Base-by-base conservation (phyloP, 441 rosid species). In the Euphorbia celastroides region DNA sequence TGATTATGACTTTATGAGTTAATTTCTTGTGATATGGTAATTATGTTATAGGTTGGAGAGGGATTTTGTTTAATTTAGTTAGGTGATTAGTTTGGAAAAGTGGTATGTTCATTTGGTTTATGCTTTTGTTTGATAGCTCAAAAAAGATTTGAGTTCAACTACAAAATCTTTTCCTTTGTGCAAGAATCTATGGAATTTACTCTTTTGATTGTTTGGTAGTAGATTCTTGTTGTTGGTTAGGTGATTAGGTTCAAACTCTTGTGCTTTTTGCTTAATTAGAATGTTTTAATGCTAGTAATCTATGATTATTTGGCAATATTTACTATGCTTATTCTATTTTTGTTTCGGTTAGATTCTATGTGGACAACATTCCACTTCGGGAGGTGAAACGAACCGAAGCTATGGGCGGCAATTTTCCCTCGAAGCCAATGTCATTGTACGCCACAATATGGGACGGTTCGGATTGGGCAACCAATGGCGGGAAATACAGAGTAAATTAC, bases 361-460 rank as follows among this genome's bases (percentile, higher is more conserved):
- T 93, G 22, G 97, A 93, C 60, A 65, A 72, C 66, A 60, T 90
- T 56, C 90, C 97, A 0, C 83, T 94, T 14, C 78, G 97, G 68
- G 91, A 91, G 75, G 80, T 86, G 9, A 84, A 74, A 69, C 86
- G 96, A 64, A 80, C 82, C 11, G 74, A 48, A 11, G 75, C 88
- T 0, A 88, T 88, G 97, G 88, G 90, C 0, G 90, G 88, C 7
- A 88, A 88, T 72, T 93, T 89, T 64, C 99, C 97, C 0, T 82
- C 97, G 5, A 93, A 93, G 77, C 96, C 97, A 14, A 93, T 93
- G 98, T 84, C 95, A 27, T 69, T 89, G 60, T 93, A 88, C 67
- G 90, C 92, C 36, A 93, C 97, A 16, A 88, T 90, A 67, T 93
- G 98, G 98, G 98, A 93, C 44, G 98, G 93, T 9, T 93, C 96